Evolutionary conservation across 345 rosid genomes (phyloP).

Genomic region (Anastatica hierochuntica): DNA sequence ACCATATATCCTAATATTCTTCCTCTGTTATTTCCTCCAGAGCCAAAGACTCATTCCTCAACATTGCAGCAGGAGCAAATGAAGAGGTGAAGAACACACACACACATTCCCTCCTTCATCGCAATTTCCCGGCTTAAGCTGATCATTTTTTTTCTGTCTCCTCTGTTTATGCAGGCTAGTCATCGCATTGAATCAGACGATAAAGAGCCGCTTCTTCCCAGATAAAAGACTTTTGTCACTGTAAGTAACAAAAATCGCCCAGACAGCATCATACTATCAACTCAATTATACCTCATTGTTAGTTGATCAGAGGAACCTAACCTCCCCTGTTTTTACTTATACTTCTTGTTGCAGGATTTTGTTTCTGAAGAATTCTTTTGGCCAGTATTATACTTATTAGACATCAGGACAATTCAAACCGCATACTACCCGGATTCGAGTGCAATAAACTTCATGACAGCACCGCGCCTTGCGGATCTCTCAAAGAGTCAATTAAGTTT

Average conservation of each 20-base stretch:
- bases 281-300: neutral
- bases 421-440: slow-evolving; percentile 2
- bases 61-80: slow-evolving; percentile 86
- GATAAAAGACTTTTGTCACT: slow-evolving; percentile 7
- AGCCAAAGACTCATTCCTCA: slow-evolving; percentile 63
- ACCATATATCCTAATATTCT: neutral
- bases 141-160: neutral
- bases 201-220: slow-evolving; percentile 29
- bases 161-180: slow-evolving; percentile 14
- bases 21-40: slow-evolving; percentile 26
- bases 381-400: slow-evolving; percentile 14
- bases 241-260: neutral
- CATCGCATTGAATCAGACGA: slow-evolving; percentile 24
- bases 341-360: slow-evolving; percentile 17
- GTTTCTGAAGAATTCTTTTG: slow-evolving; percentile 17
- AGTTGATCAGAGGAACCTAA: neutral
- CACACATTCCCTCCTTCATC: neutral
- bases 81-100: slow-evolving; percentile 50
- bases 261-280: neutral
- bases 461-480: neutral
- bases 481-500: slow-evolving; percentile 23
- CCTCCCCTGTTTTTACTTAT: neutral
- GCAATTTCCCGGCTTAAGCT: neutral
- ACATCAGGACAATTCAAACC: neutral
- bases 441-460: slow-evolving; percentile 23